Base-by-base conservation (phyloP, 257 asterid species). In the Verbena officinalis region DNA sequence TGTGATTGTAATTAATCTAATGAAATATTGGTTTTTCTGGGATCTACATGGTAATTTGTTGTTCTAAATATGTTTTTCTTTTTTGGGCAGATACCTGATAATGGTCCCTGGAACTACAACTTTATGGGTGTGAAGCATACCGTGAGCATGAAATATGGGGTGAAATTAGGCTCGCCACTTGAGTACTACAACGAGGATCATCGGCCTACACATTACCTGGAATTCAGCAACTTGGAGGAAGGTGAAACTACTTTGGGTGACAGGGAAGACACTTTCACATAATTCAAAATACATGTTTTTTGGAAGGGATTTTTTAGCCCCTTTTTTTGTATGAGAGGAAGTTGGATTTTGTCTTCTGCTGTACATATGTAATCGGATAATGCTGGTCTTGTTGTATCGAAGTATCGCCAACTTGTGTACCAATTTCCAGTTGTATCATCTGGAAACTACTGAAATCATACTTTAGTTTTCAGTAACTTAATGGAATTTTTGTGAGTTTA, bases 111-210 rank as follows among this genome's bases (percentile, higher is more conserved):
- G 97, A 94, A 94, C 74, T 94, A 86, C 82, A 94, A 94, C 45
- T 94, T 94, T 58, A 90, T 90, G 96, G 99, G 97, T 1, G 97
- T 90, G 79, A 94, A 88, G 69, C 97, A 90, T 52, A 86, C 96
- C 0, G 83, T 52, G 4, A 80, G 95, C 80, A 94, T 94, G 99
- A 88, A 73, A 73, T 94, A 86, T 11, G 96, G 97, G 14, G 81
- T 94, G 62, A 90, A 88, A 61, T 78, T 94, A 1, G 99, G 97
- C 48, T 73, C 95, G 0, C 97, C 99, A 2, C 82, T 96, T 6
- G 99, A 94, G 55, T 90, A 76, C 80, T 94, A 90, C 53, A 77
- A 90, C 3, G 97, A 94, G 83, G 99, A 90, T 13, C 99, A 90
- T 63, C 76, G 97, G 24, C 96, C 97, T 0, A 88, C 97, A 0